These are phyloP conservation scores for Crucihimalaya himalaica DNA, from an alignment of 345 rosid genomes.

Conservation along the genomic window DNA sequence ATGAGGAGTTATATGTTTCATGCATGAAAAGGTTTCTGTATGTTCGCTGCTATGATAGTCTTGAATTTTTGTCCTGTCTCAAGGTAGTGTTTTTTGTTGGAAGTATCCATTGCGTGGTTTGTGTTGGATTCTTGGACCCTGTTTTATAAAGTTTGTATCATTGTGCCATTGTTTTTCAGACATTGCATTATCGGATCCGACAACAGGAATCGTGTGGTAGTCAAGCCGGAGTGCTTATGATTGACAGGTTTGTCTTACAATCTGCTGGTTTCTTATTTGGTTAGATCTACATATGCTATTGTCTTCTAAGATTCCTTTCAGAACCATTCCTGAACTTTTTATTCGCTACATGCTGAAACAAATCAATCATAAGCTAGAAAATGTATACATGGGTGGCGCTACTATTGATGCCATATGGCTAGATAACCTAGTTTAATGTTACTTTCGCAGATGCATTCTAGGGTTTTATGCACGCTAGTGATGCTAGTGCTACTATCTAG, in stretches of 20 bases:
- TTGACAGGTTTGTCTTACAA: conserved; percentile 65
- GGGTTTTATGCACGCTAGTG: background rate
- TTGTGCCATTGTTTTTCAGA: conserved; percentile 43
- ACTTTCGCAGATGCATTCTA: conserved; percentile 6
- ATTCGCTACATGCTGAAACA: background rate
- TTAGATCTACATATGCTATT: background rate
- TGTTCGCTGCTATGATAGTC: conserved; percentile 66
- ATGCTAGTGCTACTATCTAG: background rate
- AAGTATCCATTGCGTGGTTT: background rate
- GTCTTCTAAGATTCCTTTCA: background rate
- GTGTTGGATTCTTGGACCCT: background rate
- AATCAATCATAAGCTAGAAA: background rate
- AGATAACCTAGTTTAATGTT: conserved; percentile 12
- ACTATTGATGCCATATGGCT: conserved; percentile 14
- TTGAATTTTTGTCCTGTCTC: conserved; percentile 65
- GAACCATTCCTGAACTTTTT: background rate
- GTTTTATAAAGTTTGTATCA: background rate
- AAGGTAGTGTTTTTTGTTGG: conserved; percentile 50
- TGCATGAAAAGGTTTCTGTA: conserved; percentile 71
- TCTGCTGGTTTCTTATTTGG: conserved; percentile 9
- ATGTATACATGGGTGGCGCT: conserved; percentile 5
- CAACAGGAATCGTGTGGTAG: conserved; percentile 51
- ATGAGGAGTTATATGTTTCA: conserved; percentile 52
- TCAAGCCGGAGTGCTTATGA: conserved; percentile 57
- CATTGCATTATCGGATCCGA: conserved; percentile 54